phyloP scores from a whole-genome alignment of 495 filamentous ascomycete genomes.

The Ramalina peruviana region DNA sequence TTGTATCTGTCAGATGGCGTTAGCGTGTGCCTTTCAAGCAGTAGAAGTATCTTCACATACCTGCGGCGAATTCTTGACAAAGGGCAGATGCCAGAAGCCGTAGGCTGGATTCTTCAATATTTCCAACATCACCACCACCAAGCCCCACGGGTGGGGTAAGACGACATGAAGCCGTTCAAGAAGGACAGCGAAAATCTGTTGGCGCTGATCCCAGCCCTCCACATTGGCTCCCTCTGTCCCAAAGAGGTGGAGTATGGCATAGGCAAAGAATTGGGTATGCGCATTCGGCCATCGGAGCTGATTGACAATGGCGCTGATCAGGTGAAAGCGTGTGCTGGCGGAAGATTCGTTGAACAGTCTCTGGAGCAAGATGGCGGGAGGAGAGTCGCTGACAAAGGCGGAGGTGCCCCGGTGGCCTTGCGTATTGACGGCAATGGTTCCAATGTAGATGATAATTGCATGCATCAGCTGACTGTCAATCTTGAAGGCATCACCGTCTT shows the following conservation, averaged over 20 bases:
- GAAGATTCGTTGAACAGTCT: slow-evolving; percentile 57
- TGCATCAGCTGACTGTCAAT: slow-evolving; percentile 64
- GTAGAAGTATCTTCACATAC: slow-evolving; percentile 30
- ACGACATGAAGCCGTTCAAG: slow-evolving; percentile 78
- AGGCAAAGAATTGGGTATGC: slow-evolving; percentile 86
- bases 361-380: slow-evolving; percentile 62
- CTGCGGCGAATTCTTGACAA: slow-evolving; percentile 77
- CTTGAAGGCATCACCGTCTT: slow-evolving; percentile 5
- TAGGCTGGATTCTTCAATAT: slow-evolving; percentile 80
- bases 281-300: slow-evolving; percentile 83
- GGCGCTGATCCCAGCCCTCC: slow-evolving; percentile 67
- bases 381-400: slow-evolving; percentile 52
- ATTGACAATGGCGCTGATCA: slow-evolving; percentile 74
- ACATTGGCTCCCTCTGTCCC: slow-evolving; percentile 61
- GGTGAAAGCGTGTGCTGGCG: slow-evolving; percentile 71
- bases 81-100: slow-evolving; percentile 82
- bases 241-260: slow-evolving; percentile 76
- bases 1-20: not conserved
- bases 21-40: not conserved
- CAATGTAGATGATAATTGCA: slow-evolving; percentile 71
- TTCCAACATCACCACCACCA: slow-evolving; percentile 82
- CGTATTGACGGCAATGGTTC: slow-evolving; percentile 48
- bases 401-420: slow-evolving; percentile 44
- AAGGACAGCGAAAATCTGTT: slow-evolving; percentile 78
- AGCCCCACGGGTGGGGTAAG: slow-evolving; percentile 91